Percentiles rank a stretch among this genome's conserved stretches.
Evolutionary conservation across 1,284 basidiomycete genomes (phyloP).

Genomic region (Pascua guehoae): DNA sequence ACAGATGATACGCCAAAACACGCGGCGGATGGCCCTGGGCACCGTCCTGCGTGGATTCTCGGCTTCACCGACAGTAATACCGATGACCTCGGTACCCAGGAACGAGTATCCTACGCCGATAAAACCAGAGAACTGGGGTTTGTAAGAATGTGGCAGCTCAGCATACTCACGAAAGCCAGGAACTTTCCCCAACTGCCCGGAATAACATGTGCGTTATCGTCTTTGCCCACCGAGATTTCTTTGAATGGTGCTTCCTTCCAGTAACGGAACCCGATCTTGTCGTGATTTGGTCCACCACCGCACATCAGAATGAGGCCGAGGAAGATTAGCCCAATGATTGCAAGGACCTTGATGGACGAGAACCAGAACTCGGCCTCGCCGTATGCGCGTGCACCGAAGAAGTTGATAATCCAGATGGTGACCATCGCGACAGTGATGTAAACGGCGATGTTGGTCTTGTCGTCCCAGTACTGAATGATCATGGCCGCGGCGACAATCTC

Average conservation of each 20-base stretch:
- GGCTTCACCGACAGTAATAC: conserved; percentile 57
- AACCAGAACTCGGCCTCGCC: conserved; percentile 45
- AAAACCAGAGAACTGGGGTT: conserved; percentile 32
- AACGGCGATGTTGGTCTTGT: conserved; percentile 37
- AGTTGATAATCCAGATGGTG: conserved; percentile 48
- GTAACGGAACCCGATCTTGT: conserved; percentile 53
- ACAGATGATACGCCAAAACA: conserved; percentile 71
- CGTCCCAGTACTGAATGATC: conserved; percentile 37
- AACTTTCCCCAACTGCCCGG: conserved; percentile 56
- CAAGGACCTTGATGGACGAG: conserved; percentile 31
- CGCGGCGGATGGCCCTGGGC: conserved; percentile 70
- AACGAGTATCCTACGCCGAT: conserved; percentile 79
- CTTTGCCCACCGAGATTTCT: conserved; percentile 16
- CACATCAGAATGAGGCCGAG: conserved; percentile 66
- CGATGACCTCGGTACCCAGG: conserved; percentile 78
- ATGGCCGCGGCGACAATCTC: conserved; percentile 25
- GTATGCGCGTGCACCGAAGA: conserved; percentile 39
- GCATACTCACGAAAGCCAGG: conserved; percentile 63
- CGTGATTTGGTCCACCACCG: conserved; percentile 59
- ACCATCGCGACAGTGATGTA: conserved; percentile 50
- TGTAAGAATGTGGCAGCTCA: no score
- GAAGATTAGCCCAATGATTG: conserved; percentile 52
- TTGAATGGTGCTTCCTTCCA: conserved; percentile 58
- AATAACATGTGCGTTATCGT: conserved; percentile 12
- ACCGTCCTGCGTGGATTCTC: conserved; percentile 73